Evolutionary conservation across 2,329 filamentous ascomycete genomes (phyloP), one percentile per base, ranked within the genome.

Genomic region (Westerdykella sp.): DNA sequence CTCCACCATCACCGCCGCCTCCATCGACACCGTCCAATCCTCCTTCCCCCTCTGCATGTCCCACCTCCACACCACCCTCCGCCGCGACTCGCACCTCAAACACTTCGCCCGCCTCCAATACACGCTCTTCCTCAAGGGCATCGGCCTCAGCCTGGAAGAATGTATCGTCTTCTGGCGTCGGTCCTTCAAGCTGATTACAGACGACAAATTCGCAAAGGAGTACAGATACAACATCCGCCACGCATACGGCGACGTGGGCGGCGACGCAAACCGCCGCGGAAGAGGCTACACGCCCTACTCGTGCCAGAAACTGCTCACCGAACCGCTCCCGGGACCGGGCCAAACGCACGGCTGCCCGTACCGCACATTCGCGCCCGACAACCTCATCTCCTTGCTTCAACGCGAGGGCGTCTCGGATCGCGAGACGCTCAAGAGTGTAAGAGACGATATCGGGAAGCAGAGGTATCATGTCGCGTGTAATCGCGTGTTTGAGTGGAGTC

Each of bases 211-310:
- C 77, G 94, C 94, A 69, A 97, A 96, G 63, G 89, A 96, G 63
- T 97, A 98, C 71, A 80, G 86, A 36, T 98, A 98, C 76, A 97
- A 98, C 65, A 80, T 97, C 45, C 85, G 90, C n/a, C 91, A 98
- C 75, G 69, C 76, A 1, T 98, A 97, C 65, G 93, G 93, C 53
- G 91, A 97, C 58, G 93, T 97, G 1, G 93, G 93, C 42, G 91
- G 91, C 45, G 91, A 97, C 67, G 77, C 82, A 15, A 96, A 95
- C 62, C 80, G 91, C 25, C 80, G 91, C 42, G 85, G 89, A 34
- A 79, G 85, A 42, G 91, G 91, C 15, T 96, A 96, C 65, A 86
- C 85, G 39, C 88, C 93, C 0, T 94, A 88, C 62, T 93, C 86
- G 42, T 98, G 93, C 66, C 91, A 97, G 61, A 96, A 94, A 71